A percentile compares a stretch with the other conserved stretches of the same genome.
Evolutionary conservation across 495 filamentous ascomycete genomes (phyloP).

Genomic region (Podospora fimiseda): DNA sequence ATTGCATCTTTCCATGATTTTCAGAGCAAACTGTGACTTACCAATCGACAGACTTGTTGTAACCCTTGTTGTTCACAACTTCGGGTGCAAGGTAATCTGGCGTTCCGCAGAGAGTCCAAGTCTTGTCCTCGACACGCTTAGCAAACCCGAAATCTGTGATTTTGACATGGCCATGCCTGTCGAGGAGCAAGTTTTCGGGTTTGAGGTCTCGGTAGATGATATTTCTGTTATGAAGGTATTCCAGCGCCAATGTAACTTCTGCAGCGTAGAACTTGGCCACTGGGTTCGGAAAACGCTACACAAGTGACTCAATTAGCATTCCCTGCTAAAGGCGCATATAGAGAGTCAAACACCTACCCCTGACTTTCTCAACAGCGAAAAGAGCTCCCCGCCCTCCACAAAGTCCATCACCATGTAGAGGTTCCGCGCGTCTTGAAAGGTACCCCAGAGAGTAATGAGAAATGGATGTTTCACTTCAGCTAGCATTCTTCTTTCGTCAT

Average conservation of each 20-base stretch:
- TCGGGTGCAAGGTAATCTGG: constrained; percentile 98
- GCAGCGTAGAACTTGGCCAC: constrained; percentile 99
- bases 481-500: constrained; percentile 93
- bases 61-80: constrained; percentile 94
- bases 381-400: constrained; percentile 97
- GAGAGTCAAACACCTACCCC: constrained; percentile 58
- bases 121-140: constrained; percentile 97
- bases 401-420: constrained; percentile 99
- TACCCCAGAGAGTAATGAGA: constrained; percentile 95
- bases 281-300: constrained; percentile 95
- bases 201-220: constrained; percentile 98
- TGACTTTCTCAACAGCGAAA: constrained; percentile 90
- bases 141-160: constrained; percentile 99
- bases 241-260: constrained; percentile 89
- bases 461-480: constrained; percentile 95
- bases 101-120: constrained; percentile 96
- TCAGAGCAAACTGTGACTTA: constrained; percentile 38
- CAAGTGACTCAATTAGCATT: constrained; percentile 7
- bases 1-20: background rate
- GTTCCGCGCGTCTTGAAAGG: constrained; percentile 91
- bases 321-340: background rate
- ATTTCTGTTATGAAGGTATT: constrained; percentile 89
- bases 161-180: constrained; percentile 94
- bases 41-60: constrained; percentile 99
- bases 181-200: constrained; percentile 90